Base-by-base conservation (phyloP, 768 basidiomycete genomes). In the Rhizopogon vesiculosus region DNA sequence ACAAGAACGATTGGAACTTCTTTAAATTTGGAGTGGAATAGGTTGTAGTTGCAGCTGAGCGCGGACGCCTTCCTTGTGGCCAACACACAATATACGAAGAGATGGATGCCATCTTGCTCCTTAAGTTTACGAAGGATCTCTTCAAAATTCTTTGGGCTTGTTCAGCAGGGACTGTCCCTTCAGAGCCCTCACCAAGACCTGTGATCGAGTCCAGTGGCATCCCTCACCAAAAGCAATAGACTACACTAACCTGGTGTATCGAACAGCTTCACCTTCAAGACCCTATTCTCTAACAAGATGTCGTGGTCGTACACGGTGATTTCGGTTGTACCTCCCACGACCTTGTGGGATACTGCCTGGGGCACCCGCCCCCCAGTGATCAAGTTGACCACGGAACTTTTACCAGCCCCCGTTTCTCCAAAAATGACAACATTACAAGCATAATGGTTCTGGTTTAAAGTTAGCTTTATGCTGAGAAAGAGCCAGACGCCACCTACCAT, bases 351-450 rank as follows among this genome's bases (percentile, higher is more conserved):
- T 13, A 62, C n/a, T n/a, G 4, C 35, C 10, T 51, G 67, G 54
- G 68, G 69, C 48, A 67, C n/a, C n/a, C n/a, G n/a, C n/a, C n/a
- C 66, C 18, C 69, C 65, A 48, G 66, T 56, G 56, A 69, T 71
- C 31, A 69, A 41, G 39, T 69, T 69, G 15, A 69, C 68, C 53
- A 69, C 61, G 12, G 68, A 69, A 41, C 68, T 69, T 54, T 69
- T 57, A 0, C 68, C 68, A 60, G 69, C 65, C 16, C 69, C 69
- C 2, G 69, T 69, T 12, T 69, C 67, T 56, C 68, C 68, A 53
- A 71, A 69, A 57, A 69, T 57, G 54, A 69, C 69, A 5, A 69
- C 28, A 35, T 66, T 68, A 29, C 35, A 49, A 9, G 15, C 8
- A 38, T 25, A 4, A 25, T 25, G 25, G 25, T 19, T 49, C 48